These are phyloP conservation scores for Nothophytophthora sp. DNA, from an alignment of 352 stramenopile genomes.

Conservation along the genomic window DNA sequence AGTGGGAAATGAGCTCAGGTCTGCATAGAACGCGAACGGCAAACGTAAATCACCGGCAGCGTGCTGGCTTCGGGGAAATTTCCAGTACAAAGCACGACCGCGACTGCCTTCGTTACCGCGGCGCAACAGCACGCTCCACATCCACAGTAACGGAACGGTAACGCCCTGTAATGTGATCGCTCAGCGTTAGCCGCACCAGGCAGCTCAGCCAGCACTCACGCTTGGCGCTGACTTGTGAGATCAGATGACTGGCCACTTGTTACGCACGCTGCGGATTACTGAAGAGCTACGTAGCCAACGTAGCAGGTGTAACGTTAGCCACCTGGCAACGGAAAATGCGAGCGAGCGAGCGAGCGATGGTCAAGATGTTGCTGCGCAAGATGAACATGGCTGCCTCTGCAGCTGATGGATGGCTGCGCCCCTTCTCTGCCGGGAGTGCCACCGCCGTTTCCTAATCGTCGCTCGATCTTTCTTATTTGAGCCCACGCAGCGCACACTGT, in stretches of 20 bases:
- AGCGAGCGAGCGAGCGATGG: background rate
- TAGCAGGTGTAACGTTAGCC: too few species aligned
- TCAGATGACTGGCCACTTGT: too few species aligned
- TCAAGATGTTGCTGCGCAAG: background rate
- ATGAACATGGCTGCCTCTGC: constrained; percentile 5
- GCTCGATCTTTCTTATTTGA: too few species aligned
- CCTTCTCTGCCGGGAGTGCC: constrained; percentile 19
- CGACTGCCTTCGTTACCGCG: constrained; percentile 13
- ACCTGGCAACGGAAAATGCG: too few species aligned
- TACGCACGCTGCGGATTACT: too few species aligned
- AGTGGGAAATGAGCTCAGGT: constrained; percentile 25
- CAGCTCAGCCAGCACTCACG: constrained; percentile 13
- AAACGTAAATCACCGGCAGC: too few species aligned
- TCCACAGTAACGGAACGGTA: too few species aligned
- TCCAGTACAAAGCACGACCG: constrained; percentile 1
- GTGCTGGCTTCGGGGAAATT: too few species aligned
- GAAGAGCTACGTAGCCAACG: too few species aligned
- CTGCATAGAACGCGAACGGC: constrained; percentile 3
- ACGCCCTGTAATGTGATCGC: constrained; percentile 19
- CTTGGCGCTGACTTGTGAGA: too few species aligned
- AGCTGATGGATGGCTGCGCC: constrained; percentile 13
- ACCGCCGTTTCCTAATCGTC: constrained; percentile 35
- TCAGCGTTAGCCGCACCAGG: too few species aligned
- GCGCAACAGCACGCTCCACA: constrained; percentile 1
- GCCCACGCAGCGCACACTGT: too few species aligned